A percentile compares a stretch with the other conserved stretches of the same genome.
These are phyloP conservation scores for Oemleria cerasiformis DNA, from an alignment of 306 rosid genomes.

Conservation along the genomic window DNA sequence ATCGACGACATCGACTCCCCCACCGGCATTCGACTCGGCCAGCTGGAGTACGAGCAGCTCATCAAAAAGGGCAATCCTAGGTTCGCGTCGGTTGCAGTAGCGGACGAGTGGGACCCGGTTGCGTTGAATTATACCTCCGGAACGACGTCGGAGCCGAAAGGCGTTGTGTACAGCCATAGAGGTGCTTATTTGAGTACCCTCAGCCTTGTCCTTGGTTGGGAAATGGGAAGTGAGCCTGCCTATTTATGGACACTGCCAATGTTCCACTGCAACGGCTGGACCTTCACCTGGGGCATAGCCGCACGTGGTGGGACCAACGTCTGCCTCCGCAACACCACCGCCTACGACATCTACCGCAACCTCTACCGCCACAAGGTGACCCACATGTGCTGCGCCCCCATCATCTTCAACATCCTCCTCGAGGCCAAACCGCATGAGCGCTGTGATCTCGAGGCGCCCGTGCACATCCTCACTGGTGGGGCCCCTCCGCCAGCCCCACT, in stretches of 20 bases:
- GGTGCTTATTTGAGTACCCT: constrained; percentile 82
- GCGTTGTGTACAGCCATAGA: constrained; percentile 86
- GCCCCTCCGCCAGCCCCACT: constrained; percentile 78
- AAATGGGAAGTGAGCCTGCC: constrained; percentile 70
- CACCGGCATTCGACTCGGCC: constrained; percentile 58
- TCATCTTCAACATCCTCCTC: constrained; percentile 63
- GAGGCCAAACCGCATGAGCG: constrained; percentile 43
- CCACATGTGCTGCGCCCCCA: constrained; percentile 94
- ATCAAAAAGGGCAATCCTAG: constrained; percentile 41
- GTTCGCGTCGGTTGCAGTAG: constrained; percentile 18
- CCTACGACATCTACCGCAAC: constrained; percentile 54
- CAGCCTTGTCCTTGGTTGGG: constrained; percentile 71
- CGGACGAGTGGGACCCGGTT: constrained; percentile 74
- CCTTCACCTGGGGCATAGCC: constrained; percentile 90
- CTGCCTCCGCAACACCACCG: constrained; percentile 57
- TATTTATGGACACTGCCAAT: constrained; percentile 86
- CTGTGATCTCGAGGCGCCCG: constrained; percentile 18
- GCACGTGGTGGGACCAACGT: constrained; percentile 89
- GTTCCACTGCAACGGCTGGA: constrained; percentile 99
- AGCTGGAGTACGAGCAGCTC: constrained; percentile 73
- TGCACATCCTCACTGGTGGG: constrained; percentile 80
- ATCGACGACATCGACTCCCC: constrained; percentile 80
- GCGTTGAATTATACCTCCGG: constrained; percentile 89
- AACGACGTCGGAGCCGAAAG: constrained; percentile 85
- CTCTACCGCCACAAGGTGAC: constrained; percentile 56